Evolutionary conservation across 768 basidiomycete species (phyloP).

Genomic region (Pseudohyphozyma bogoriensis): DNA sequence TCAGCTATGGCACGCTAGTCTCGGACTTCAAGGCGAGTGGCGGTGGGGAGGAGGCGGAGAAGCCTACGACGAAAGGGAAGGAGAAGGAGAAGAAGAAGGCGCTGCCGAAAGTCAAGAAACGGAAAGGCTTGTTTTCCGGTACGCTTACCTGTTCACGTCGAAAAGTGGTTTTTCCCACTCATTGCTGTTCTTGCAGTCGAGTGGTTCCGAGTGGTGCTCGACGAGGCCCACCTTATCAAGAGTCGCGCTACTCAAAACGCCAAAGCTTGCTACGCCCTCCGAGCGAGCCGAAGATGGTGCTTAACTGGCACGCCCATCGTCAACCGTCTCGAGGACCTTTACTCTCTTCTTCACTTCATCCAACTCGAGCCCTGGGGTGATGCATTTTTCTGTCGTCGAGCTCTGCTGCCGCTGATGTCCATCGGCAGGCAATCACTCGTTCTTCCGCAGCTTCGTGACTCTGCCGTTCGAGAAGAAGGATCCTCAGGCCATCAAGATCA

Average conservation of each 20-base stretch:
- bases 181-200: constrained; percentile 20
- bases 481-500: constrained; percentile 84
- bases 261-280: constrained; percentile 71
- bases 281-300: constrained; percentile 73
- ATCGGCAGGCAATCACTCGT: constrained; percentile 42
- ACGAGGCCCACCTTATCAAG: constrained; percentile 94
- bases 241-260: constrained; percentile 78
- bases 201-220: constrained; percentile 47
- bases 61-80: not conserved
- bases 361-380: constrained; percentile 37
- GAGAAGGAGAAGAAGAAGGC: not conserved
- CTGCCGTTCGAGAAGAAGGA: constrained; percentile 84
- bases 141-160: constrained; percentile 1
- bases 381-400: not conserved
- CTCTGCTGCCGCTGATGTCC: not conserved
- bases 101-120: not conserved
- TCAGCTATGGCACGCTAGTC: constrained; percentile 76
- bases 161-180: not conserved
- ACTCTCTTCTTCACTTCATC: constrained; percentile 55
- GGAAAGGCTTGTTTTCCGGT: constrained; percentile 37
- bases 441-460: constrained; percentile 83
- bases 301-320: constrained; percentile 94
- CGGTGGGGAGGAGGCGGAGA: not conserved
- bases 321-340: constrained; percentile 60
- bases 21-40: constrained; percentile 54